Conservation (phyloP, 345 rosid species). For the Toxicodendron radicans region DNA sequence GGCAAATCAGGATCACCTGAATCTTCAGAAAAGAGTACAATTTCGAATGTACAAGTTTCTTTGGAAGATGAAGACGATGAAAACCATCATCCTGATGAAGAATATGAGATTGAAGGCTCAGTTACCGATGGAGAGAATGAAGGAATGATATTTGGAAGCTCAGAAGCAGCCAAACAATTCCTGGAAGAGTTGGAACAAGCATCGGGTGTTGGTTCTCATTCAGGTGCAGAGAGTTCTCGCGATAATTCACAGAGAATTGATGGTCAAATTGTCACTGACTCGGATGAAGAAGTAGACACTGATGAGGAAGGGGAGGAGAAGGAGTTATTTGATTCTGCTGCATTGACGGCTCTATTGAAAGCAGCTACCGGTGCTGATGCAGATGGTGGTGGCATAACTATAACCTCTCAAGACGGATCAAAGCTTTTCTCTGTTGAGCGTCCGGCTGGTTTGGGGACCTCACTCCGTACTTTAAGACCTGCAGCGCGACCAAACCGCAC, state of each 20-base stretch:
- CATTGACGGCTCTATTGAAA: constrained; percentile 88
- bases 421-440: constrained; percentile 89
- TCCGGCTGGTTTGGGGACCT: constrained; percentile 91
- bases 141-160: constrained; percentile 63
- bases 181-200: constrained; percentile 74
- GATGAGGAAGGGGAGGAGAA: constrained; percentile 83
- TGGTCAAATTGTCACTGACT: constrained; percentile 83
- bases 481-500: constrained; percentile 59
- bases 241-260: constrained; percentile 61
- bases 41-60: constrained; percentile 27
- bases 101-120: constrained; percentile 46
- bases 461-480: constrained; percentile 67
- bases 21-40: constrained; percentile 15
- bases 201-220: constrained; percentile 51
- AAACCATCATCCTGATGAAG: constrained; percentile 28
- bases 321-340: constrained; percentile 85
- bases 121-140: constrained; percentile 65
- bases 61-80: constrained; percentile 44
- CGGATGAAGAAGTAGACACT: constrained; percentile 85
- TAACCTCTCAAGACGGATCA: constrained; percentile 84
- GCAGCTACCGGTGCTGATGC: constrained; percentile 78
- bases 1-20: constrained; percentile 16
- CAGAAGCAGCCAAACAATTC: constrained; percentile 82
- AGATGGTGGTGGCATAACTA: constrained; percentile 57
- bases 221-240: constrained; percentile 53